These are phyloP conservation scores for Phytophthora melonis DNA, from an alignment of 352 stramenopile species.

Conservation along the genomic window DNA sequence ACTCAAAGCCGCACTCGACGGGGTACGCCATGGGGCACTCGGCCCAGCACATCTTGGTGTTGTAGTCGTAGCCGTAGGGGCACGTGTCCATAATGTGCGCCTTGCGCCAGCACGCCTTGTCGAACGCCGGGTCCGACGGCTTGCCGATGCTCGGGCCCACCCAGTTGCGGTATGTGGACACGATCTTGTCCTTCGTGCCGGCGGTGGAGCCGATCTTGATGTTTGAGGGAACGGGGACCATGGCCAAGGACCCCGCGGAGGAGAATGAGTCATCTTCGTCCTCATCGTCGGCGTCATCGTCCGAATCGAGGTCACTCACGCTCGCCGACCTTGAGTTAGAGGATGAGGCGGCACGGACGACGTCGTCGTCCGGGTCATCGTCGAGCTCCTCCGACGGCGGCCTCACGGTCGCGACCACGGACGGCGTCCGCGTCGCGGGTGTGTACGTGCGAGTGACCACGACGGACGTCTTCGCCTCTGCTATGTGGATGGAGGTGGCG, in stretches of 20 bases:
- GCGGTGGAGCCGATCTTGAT: conserved; percentile 17
- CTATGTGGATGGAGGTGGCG: background rate
- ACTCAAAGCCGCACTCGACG: conserved; percentile 39
- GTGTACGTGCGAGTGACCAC: conserved; percentile 11
- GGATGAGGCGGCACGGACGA: conserved; percentile 6
- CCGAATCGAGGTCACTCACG: conserved; percentile 11
- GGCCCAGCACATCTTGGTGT: conserved; percentile 19
- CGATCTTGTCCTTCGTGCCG: conserved; percentile 19
- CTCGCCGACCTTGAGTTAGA: background rate
- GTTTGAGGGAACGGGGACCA: conserved; percentile 13
- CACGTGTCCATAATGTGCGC: conserved; percentile 15
- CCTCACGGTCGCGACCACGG: background rate
- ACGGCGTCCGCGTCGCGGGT: background rate
- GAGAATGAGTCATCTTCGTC: conserved; percentile 8
- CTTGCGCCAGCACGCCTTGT: conserved; percentile 26
- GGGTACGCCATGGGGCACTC: conserved; percentile 32
- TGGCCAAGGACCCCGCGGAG: conserved; percentile 13
- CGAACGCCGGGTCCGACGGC: conserved; percentile 14
- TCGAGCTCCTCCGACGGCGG: conserved; percentile 3
- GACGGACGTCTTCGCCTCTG: conserved; percentile 4
- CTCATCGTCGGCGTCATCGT: conserved; percentile 7
- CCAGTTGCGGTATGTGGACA: conserved; percentile 23
- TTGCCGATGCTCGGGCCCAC: conserved; percentile 17
- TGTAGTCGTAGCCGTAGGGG: conserved; percentile 20
- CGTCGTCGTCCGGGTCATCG: conserved; percentile 12